These are phyloP conservation scores for Tulasnella sp. DNA, from an alignment of 768 basidiomycete genomes.

Conservation along the genomic window DNA sequence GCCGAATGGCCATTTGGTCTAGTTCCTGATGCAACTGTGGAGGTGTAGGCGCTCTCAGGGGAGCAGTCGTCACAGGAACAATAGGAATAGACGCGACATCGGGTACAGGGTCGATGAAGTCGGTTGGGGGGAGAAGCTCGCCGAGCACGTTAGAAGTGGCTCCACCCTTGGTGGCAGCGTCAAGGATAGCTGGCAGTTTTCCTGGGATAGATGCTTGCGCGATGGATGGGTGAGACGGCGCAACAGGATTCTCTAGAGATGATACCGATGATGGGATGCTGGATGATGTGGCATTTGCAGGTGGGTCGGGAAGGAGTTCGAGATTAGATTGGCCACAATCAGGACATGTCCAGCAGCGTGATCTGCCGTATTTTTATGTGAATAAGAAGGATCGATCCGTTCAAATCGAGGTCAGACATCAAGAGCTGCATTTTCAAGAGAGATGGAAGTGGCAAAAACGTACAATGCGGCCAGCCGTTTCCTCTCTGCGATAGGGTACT, in stretches of 20 bases:
- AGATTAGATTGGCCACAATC: conserved; percentile 59
- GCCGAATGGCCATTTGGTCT: no score
- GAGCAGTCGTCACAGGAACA: no score
- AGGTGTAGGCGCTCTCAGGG: no score
- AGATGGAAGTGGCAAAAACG: conserved; percentile 26
- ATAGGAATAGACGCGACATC: no score
- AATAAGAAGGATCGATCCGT: conserved; percentile 2
- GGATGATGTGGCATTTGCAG: conserved; percentile 16
- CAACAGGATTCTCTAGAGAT: not conserved
- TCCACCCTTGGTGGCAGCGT: not conserved
- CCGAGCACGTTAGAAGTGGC: not conserved
- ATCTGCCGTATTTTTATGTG: conserved; percentile 37
- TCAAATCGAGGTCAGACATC: not conserved
- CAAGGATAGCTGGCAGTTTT: not conserved
- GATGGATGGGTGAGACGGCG: not conserved
- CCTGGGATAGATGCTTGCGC: not conserved
- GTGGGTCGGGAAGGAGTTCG: conserved; percentile 60
- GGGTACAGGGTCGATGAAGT: no score
- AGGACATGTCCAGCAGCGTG: conserved; percentile 70
- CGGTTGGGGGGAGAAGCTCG: not conserved
- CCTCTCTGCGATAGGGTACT: conserved; percentile 62
- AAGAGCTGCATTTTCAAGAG: conserved; percentile 14
- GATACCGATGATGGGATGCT: not conserved
- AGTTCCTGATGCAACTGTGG: no score
- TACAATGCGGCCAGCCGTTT: conserved; percentile 69